Base-by-base conservation (phyloP, 768 basidiomycete genomes). In the Lactifluus echinatus region DNA sequence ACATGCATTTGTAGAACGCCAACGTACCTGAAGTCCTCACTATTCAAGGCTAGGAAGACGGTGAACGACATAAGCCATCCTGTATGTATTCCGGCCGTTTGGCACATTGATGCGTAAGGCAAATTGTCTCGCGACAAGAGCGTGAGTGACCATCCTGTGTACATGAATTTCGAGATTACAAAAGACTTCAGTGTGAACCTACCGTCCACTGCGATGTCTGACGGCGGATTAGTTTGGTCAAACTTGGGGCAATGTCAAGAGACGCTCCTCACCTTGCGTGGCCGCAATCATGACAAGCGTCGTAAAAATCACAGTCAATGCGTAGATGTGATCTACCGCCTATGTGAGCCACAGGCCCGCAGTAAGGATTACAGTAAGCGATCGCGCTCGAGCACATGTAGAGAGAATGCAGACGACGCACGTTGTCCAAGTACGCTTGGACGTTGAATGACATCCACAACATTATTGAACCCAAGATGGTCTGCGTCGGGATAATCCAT, bases 171-270 rank as follows among this genome's bases (percentile, higher is more conserved):
- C 72, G 69, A 73, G 72, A 17, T 72, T 36, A 75, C 71, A 52
- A 72, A 68, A 50, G n/a, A 34, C 63, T 47, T 70, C 37, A 8
- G 53, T 62, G 28, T 44, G 29, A 4, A 71, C 75, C 66, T 76
- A 94, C 91, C 95, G 65, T 98, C 95, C 19, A 98, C 95, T 47
- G 95, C 95, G 56, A 98, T 97, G 70, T 98, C 94, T 95, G 29
- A 17, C 23, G n/a, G 34, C n/a, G n/a, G 24, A 64, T 29, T 31
- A 42, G 31, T 29, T 55, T 46, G 7, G 31, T 39, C 14, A 10
- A 11, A 17, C 71, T 50, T 71, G 59, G 49, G 26, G 28, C 34
- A 2, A 39, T 8, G 12, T 45, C 28, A 15, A 31, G 26, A 45
- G 1, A 42, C 53, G 47, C 34, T 17, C 63, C 77, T 47, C 60